Evolutionary conservation across 257 asterid species (phyloP).

Genomic region (Plantago elongata): DNA sequence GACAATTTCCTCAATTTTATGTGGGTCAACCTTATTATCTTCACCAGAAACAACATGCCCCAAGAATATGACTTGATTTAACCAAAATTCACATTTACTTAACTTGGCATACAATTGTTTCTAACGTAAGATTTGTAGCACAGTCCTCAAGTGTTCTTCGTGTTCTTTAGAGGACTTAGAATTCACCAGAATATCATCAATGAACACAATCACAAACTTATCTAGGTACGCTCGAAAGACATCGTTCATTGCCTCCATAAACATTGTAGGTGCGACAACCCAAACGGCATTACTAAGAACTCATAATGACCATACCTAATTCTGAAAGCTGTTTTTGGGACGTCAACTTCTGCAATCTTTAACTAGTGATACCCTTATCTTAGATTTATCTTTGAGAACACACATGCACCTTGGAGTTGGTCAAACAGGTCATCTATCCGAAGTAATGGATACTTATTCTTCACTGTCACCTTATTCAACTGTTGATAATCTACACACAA

Average conservation of each 20-base stretch:
- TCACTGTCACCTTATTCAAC: not conserved
- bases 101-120: not conserved
- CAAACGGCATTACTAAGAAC: not conserved
- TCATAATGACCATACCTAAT: not conserved
- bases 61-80: not conserved
- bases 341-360: not conserved
- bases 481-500: not conserved
- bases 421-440: constrained; percentile 1
- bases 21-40: too few species aligned
- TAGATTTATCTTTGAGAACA: not conserved
- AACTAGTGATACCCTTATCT: not conserved
- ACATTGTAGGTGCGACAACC: not conserved
- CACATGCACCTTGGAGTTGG: not conserved
- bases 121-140: not conserved
- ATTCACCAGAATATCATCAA: not conserved
- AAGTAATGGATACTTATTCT: not conserved
- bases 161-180: not conserved
- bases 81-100: not conserved
- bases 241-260: not conserved
- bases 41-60: not conserved
- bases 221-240: not conserved
- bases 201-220: not conserved
- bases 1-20: too few species aligned
- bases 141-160: not conserved
- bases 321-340: not conserved